These are phyloP conservation scores for Penicillium egyptiacum DNA, from an alignment of 495 filamentous ascomycete species.

Conservation along the genomic window DNA sequence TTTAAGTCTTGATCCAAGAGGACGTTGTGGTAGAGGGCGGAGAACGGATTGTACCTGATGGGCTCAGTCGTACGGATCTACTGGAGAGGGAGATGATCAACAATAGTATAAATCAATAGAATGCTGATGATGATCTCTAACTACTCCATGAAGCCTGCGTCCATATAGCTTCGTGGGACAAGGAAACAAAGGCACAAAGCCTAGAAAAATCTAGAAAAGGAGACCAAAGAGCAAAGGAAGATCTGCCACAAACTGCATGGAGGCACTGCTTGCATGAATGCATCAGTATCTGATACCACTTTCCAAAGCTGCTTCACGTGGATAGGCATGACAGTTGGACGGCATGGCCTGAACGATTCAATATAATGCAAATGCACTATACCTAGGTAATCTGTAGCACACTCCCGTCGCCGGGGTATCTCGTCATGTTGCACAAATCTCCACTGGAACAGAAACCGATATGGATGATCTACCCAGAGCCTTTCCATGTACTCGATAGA, in stretches of 20 bases:
- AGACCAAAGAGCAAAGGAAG: too few relatives aligned
- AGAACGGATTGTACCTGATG: not conserved
- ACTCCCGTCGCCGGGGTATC: not conserved
- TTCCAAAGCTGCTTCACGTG: not conserved
- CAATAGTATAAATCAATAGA: too few relatives aligned
- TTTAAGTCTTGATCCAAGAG: not conserved
- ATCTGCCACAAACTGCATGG: too few relatives aligned
- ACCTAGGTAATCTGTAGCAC: not conserved
- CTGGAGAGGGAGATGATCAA: too few relatives aligned
- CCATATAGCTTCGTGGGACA: too few relatives aligned
- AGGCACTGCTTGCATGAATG: too few relatives aligned
- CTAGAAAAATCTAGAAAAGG: too few relatives aligned
- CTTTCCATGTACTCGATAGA: constrained; percentile 4
- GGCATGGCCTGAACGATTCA: not conserved
- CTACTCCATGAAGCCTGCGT: too few relatives aligned
- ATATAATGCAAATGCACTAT: not conserved
- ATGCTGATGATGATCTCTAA: too few relatives aligned
- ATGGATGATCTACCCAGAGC: not conserved
- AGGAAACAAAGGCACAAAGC: too few relatives aligned
- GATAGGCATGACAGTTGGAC: not conserved
- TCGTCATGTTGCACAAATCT: constrained; percentile 5
- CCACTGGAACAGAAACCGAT: constrained; percentile 5
- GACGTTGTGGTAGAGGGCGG: not conserved
- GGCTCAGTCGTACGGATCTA: too few relatives aligned
- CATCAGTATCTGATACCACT: not conserved